Evolutionary conservation across 768 basidiomycete genomes (phyloP), one percentile per base, ranked within the genome.

Genomic region (Mycena alexandri): DNA sequence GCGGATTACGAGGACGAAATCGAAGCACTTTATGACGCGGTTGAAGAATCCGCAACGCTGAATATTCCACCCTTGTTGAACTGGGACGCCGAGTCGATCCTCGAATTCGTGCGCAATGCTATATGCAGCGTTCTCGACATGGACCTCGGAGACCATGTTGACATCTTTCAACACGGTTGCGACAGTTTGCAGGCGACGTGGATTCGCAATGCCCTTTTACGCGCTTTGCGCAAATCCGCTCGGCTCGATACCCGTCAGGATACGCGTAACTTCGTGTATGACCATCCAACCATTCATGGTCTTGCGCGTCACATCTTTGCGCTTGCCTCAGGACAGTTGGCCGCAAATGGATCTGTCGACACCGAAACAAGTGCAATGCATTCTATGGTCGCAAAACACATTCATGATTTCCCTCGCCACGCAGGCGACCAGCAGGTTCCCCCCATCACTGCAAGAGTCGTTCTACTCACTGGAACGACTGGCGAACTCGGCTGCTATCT

Each of bases 1-100:
- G 67, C 68, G 13, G 73, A 77, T 4, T 84, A 84, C 56, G 75
- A 75, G 11, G 42, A 57, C 3, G 83, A 84, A 71, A 83, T 84
- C 68, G 70, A 79, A 41, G 75, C 72, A 2, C 47, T 80, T 2
- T 84, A 84, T 68, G 65, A 71, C 12, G 52, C 67, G 1, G 73
- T 81, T 13, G 79, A 79, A 44, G 72, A 77, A 52, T 75, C 72
- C 10, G 72, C 78, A 11, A 73, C 75, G 44, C 57, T 63, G 3
- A 75, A 75, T 34, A 43, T 77, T 11, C 58, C 63, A 16, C 55
- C 71, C 10, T 25, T 1, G 57, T 66, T 29, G 29, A 29, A 29
- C 22, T 81, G 81, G 80, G 71, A 67, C 9, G 29, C 65, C 16
- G 70, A 69, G 2, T 60, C 56, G 29, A 71, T 75, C 12, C 33